Evolutionary conservation across 2,329 filamentous ascomycete species (phyloP), one percentile per base, ranked within the genome.

Genomic region (Exophiala spinifera): DNA sequence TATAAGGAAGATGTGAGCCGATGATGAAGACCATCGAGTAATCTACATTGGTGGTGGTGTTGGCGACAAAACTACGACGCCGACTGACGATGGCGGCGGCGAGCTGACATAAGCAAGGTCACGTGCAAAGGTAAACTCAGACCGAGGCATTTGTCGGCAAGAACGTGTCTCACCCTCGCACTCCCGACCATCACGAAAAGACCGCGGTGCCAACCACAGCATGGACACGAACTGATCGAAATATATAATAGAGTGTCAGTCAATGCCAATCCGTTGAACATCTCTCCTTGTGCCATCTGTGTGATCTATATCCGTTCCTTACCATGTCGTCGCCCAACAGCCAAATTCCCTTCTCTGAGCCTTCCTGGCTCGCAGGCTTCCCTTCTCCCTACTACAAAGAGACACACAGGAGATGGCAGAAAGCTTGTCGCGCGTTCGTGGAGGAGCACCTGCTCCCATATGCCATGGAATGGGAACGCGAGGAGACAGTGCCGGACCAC

Each of bases 331-430:
- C 55, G 19, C 48, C 51, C 15, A 15, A 31, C 17, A 45, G 44
- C n/a, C 48, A 52, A 25, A 68, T 88, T 21, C 87, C 87, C 47
- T 88, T 90, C 72, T 84, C 85, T 4, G 87, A 91, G 63, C 87
- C 87, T 1, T 80, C 86, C 1, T 90, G 85, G 72, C 77, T 90
- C 44, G 76, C 76, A 62, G 86, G 86, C 49, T 75, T 89, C 2
- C 87, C 87, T 0, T 87, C 84, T 0, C 83, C 87, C 11, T 87
- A 89, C 73, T 88, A 87, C 73, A 84, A 79, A 20, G 75, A 79
- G 2, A 82, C 83, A 3, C 86, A 90, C 66, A 74, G 76, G 13
- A 74, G 72, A 65, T 89, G 84, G 76, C 87, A 91, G 67, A 81
- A 83, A 66, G 81, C 79, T 59, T 85, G 84, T 66, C 83, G 85